Conservation (phyloP, 129 eudicot genomes). For the Tagetes patula region DNA sequence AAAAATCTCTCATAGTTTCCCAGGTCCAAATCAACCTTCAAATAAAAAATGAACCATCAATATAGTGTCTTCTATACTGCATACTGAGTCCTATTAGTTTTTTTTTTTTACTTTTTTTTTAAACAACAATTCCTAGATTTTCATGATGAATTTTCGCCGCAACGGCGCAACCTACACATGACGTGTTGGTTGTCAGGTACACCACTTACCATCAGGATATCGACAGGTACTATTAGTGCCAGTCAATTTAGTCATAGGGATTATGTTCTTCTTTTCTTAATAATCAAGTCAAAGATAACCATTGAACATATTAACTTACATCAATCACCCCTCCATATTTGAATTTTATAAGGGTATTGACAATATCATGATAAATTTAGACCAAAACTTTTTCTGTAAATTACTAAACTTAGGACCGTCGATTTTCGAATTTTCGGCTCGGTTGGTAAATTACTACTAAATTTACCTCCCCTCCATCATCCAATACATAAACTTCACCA, state of each 20-base stretch:
- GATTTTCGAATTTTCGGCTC: neutral
- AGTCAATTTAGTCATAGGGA: neutral
- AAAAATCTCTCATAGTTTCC: slow-evolving; percentile 97
- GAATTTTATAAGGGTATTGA: neutral
- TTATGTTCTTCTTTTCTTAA: slow-evolving; percentile 12
- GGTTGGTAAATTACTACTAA: neutral
- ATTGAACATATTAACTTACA: neutral
- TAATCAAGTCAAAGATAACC: neutral
- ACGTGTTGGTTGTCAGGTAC: no score
- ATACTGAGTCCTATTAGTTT: neutral
- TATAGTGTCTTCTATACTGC: neutral
- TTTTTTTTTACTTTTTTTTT: no score
- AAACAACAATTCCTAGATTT: no score
- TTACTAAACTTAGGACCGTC: neutral
- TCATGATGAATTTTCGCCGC: no score
- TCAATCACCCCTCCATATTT: neutral
- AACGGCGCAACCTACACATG: no score
- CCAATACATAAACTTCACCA: slow-evolving; percentile 93
- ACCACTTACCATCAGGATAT: no score
- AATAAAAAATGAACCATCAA: slow-evolving; percentile 12
- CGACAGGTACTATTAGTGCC: neutral
- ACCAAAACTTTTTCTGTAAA: neutral
- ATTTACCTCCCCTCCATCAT: slow-evolving; percentile 98
- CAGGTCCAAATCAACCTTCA: slow-evolving; percentile 97
- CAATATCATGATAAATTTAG: neutral